Percentiles rank a stretch among this genome's conserved stretches.
These are phyloP conservation scores for Kentomonas sorsogonicus DNA, from an alignment of 208 protist genomes.

Conservation along the genomic window DNA sequence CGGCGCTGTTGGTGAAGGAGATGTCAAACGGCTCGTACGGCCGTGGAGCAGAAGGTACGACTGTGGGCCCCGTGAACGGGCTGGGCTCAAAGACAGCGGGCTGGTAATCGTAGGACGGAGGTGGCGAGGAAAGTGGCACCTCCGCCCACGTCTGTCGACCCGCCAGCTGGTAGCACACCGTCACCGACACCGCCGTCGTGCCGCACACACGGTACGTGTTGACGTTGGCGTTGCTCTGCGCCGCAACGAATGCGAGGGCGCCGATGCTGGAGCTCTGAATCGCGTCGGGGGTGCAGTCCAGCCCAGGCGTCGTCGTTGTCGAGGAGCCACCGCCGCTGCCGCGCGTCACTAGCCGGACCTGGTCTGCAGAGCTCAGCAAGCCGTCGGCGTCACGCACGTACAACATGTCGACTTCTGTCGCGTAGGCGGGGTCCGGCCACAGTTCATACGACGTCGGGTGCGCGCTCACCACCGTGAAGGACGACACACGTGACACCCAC, in stretches of 20 bases:
- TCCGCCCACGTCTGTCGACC: slow-evolving; percentile 55
- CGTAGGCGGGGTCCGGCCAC: slow-evolving; percentile 39
- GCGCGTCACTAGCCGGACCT: slow-evolving; percentile 48
- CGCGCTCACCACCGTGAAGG: slow-evolving; percentile 63
- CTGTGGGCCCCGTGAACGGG: slow-evolving; percentile 50
- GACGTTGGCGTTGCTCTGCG: slow-evolving; percentile 32
- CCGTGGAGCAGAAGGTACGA: slow-evolving; percentile 25
- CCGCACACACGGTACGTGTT: slow-evolving; percentile 62
- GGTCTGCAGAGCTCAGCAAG: slow-evolving; percentile 29
- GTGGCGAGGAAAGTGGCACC: slow-evolving; percentile 48
- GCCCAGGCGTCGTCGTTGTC: slow-evolving; percentile 18
- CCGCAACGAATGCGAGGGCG: slow-evolving; percentile 21
- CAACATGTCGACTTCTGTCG: slow-evolving; percentile 44
- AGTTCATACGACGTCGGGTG: slow-evolving; percentile 52
- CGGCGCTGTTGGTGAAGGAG: slow-evolving; percentile 43
- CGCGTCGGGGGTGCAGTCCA: slow-evolving; percentile 52
- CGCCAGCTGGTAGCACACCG: slow-evolving; percentile 67
- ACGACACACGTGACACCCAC: slow-evolving; percentile 42
- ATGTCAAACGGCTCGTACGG: slow-evolving; percentile 74
- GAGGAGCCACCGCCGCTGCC: slow-evolving; percentile 16
- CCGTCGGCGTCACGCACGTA: slow-evolving; percentile 31
- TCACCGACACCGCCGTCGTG: slow-evolving; percentile 30
- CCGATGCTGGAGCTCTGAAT: slow-evolving; percentile 32
- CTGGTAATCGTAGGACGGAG: slow-evolving; percentile 50
- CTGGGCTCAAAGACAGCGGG: slow-evolving; percentile 24